phyloP scores from a whole-genome alignment of 139 green algal genomes.

The Mesotaenium endlicherianum region DNA sequence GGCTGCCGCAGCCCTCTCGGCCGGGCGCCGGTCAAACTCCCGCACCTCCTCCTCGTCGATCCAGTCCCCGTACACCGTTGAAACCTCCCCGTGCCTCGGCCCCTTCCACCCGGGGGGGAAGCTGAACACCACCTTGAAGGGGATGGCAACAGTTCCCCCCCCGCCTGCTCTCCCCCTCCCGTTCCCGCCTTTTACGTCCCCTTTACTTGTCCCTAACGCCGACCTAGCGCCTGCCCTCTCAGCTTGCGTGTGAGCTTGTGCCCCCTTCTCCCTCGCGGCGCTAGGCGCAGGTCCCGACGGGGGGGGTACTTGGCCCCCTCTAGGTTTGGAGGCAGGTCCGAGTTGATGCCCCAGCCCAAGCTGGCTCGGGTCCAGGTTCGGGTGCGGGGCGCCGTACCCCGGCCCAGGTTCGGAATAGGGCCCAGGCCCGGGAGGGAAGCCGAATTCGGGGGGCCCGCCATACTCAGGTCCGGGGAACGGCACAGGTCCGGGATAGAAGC shows the following conservation, averaged over 20 bases:
- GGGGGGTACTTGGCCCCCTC: too few relatives aligned
- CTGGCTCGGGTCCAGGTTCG: neutral
- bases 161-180: neutral
- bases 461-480: neutral
- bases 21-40: neutral
- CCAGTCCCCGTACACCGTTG: constrained; percentile 11
- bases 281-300: neutral
- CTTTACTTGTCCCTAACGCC: neutral
- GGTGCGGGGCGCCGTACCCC: neutral
- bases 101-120: too few relatives aligned
- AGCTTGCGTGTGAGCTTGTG: neutral
- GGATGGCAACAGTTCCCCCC: neutral
- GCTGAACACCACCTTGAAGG: too few relatives aligned
- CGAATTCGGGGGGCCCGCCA: neutral
- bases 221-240: neutral
- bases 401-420: neutral
- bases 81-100: too few relatives aligned
- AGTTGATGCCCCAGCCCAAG: neutral
- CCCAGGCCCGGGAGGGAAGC: too few relatives aligned
- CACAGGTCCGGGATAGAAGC: neutral
- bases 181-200: neutral
- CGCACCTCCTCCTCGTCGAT: constrained; percentile 18
- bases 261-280: neutral
- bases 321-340: neutral
- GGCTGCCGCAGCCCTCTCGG: too few relatives aligned